Evolutionary conservation across 2,329 filamentous ascomycete genomes (phyloP), one percentile per base, ranked within the genome.

Genomic region (Clonostachys chloroleuca): DNA sequence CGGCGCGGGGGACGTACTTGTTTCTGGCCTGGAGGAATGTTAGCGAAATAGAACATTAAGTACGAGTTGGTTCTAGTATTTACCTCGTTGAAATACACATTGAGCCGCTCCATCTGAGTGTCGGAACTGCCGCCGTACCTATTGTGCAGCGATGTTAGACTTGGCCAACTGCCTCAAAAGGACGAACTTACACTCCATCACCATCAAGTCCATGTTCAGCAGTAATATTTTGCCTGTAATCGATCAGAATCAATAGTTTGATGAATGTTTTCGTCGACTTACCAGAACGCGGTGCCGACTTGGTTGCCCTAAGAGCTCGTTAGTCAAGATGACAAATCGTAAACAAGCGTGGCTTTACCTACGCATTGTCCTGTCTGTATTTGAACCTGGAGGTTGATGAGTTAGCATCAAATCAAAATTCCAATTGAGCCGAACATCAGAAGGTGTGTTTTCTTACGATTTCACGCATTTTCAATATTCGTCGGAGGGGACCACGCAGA

Each of bases 341-440:
- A 39, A n/a, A 44, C 43, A 7, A 18, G 24, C 42, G 9, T 17
- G 48, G 53, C 43, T 43, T 48, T 44, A 78, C 76, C 75, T 77
- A 96, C 92, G 81, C 94, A 97, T 86, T 99, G 94, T 75, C 94
- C 94, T 83, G 94, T 99, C 81, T 99, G 94, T 65, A 99, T 91
- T 78, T 99, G 94, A 77, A 97, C 92, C 92, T 97, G 68, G 56
- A 54, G 57, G 51, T 37, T 43, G 39, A 42, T 44, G 45, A n/a
- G 43, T 43, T 40, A 82, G 24, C 24, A 30, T 30, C 24, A 30
- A 30, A 30, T 30, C 24, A 30, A 10, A 30, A 30, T 30, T 8
- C 24, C 9, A 10, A 30, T 9, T 10, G 8, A 5, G 24, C 24
- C 24, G 10, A 10, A 30, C 8, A 30, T 6, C 24, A 9, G 24